phyloP scores from a whole-genome alignment of 2,329 filamentous ascomycete species.

The Corynespora cassiicola region DNA sequence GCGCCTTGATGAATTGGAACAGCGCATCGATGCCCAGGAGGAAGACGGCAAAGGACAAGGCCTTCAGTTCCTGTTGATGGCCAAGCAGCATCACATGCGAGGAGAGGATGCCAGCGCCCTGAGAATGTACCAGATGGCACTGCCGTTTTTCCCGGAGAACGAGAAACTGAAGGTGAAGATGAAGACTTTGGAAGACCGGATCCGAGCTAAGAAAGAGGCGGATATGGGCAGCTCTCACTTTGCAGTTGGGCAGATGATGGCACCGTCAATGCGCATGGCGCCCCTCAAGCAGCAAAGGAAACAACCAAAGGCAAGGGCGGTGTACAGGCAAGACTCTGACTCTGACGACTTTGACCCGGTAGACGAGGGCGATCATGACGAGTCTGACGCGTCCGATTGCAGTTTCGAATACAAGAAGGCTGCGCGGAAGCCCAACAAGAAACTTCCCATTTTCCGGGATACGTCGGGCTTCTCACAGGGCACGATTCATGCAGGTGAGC shows the following conservation, averaged over 20 bases:
- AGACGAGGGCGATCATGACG: constrained; percentile 43
- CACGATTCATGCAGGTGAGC: constrained; percentile 22
- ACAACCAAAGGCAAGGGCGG: constrained; percentile 20
- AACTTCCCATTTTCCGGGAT: constrained; percentile 48
- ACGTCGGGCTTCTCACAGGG: constrained; percentile 14
- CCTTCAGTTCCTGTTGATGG: constrained; percentile 84
- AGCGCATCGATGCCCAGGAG: constrained; percentile 74
- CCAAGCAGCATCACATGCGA: constrained; percentile 84
- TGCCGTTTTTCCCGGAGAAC: constrained; percentile 86
- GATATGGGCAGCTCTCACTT: constrained; percentile 17
- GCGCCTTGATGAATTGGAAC: constrained; percentile 83
- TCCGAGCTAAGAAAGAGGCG: constrained; percentile 49
- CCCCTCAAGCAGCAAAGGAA: constrained; percentile 36
- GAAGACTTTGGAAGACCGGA: constrained; percentile 57
- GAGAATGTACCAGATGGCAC: constrained; percentile 83
- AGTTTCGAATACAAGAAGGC: constrained; percentile 47
- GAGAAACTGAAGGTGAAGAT: constrained; percentile 72
- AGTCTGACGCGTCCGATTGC: constrained; percentile 45
- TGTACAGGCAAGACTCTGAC: constrained; percentile 24
- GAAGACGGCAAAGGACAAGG: constrained; percentile 83
- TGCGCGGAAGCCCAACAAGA: constrained; percentile 41
- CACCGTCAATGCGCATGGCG: constrained; percentile 44
- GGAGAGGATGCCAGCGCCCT: constrained; percentile 81
- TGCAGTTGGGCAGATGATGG: no score
- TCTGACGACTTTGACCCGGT: constrained; percentile 54